A percentile compares a stretch with the other conserved stretches of the same genome.
Evolutionary conservation across 495 filamentous ascomycete species (phyloP).

Genomic region (Neurospora africana): DNA sequence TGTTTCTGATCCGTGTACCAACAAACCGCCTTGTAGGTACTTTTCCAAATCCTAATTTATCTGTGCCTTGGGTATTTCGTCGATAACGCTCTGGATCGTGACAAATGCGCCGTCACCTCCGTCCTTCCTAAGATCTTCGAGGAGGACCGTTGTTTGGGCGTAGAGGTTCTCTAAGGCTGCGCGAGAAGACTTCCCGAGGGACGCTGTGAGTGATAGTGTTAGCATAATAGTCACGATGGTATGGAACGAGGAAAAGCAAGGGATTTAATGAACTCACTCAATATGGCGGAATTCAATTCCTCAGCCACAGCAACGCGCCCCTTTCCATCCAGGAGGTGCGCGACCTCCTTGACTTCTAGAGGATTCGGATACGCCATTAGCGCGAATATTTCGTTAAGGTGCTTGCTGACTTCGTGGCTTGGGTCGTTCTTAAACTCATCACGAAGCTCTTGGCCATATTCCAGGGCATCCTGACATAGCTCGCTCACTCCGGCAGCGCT

Average conservation of each 20-base stretch:
- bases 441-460: constrained; percentile 72
- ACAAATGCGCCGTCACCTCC: constrained; percentile 84
- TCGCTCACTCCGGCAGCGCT: constrained; percentile 44
- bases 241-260: background rate
- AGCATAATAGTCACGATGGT: background rate
- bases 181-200: constrained; percentile 77
- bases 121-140: constrained; percentile 70
- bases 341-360: constrained; percentile 58
- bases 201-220: constrained; percentile 46
- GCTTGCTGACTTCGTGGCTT: constrained; percentile 55
- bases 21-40: background rate
- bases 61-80: constrained; percentile 25
- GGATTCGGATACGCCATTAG: constrained; percentile 82
- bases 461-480: constrained; percentile 54
- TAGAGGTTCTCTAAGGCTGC: constrained; percentile 80
- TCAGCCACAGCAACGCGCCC: constrained; percentile 78
- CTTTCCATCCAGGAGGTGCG: constrained; percentile 65
- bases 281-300: constrained; percentile 86
- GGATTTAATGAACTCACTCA: constrained; percentile 49
- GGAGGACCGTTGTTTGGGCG: constrained; percentile 76
- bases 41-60: constrained; percentile 11
- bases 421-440: constrained; percentile 64
- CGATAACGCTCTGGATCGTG: constrained; percentile 62
- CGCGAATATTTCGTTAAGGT: constrained; percentile 77
- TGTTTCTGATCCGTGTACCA: background rate